Base-by-base conservation (phyloP, 2,329 filamentous ascomycete genomes). In the Epicoccum nigrum region DNA sequence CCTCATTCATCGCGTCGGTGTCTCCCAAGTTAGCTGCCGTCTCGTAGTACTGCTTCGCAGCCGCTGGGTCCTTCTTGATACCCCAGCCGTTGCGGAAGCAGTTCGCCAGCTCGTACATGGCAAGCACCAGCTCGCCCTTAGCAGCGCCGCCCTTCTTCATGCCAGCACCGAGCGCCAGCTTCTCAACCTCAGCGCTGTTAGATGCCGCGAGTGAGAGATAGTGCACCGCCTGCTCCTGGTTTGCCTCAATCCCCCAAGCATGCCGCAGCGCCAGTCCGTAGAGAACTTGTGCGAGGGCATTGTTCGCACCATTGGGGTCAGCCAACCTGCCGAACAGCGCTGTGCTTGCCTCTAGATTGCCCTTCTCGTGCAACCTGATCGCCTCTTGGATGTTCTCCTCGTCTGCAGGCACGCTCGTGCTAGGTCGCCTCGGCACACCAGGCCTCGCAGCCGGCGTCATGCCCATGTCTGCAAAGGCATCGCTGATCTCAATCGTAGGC, bases 1-100 rank as follows among this genome's bases (percentile, higher is more conserved):
- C 88, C 75, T 97, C 93, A 70, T 97, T 96, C 92, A 97, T 96
- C 51, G 92, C 94, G 77, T 99, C 94, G 35, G 90, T 90, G 74
- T 99, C 94, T 55, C 94, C 94, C 60, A 99, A 78, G 72, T 99
- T 97, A 54, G 94, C 94, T 21, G 94, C 94, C 8, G 93, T 97
- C 77, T 97, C 93, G 74, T 97, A 99, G 74, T 97, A 99, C 82
- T 96, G 81, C 63, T 81, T 80, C 41, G 94, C 94, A 38, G 94
- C 94, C 44, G 90, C 81, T 28, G 92, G 83, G 72, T 99, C 94
- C 69, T 89, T 89, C 56, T 85, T 81, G 41, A 96, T 88, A 40
- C 94, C 94, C 93, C 93, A 97, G 46, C 92, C 94, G 73, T 97
- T 86, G 55, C 94, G 86, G 79, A 97, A 97, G 76, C 83, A 93